Evolutionary conservation across 495 filamentous ascomycete genomes (phyloP), one percentile per base, ranked within the genome.

Genomic region (Acidomyces sp.): DNA sequence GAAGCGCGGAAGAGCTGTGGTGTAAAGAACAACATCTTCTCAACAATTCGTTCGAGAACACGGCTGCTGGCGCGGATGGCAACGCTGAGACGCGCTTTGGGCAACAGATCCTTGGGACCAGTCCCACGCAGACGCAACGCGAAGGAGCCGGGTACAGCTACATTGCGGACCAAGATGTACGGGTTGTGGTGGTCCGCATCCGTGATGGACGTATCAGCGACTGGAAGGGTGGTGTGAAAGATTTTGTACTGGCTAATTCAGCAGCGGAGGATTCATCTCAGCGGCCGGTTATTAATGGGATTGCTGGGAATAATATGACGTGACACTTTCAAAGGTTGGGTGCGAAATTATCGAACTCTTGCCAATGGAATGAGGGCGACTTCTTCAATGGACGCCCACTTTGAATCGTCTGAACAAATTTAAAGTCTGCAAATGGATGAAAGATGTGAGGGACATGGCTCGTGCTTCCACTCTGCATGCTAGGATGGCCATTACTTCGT

Each of bases 21-120:
- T 94, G 79, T 52, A 79, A 81, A 50, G 72, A 74, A 38, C 65
- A 66, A 48, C 90, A 97, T 65, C 52, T 93, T 48, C 85, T 85
- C 61, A 94, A 95, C 55, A 93, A 96, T 58, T 88, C 82, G 0
- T 93, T 92, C 59, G 71, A 69, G 12, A 57, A 57, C 29, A n/a
- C 27, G 3, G 31, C n/a, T 12, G 18, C 11, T 25, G 34, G 28
- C 7, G 26, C 26, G 7, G 26, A 7, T 3, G 34, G 4, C 59
- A 62, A 52, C 66, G 10, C 26, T 18, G 19, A 30, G 39, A 34
- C 25, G 30, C 42, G 22, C 27, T 37, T 43, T 61, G 29, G 34
- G 21, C 37, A 39, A 11, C 27, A 22, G 3, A 28, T 50, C 11
- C 48, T 48, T 15, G 40, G 42, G 33, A 40, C 34, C 33, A 21